These are phyloP conservation scores for Mycena amicta DNA, from an alignment of 768 basidiomycete species.

Conservation along the genomic window DNA sequence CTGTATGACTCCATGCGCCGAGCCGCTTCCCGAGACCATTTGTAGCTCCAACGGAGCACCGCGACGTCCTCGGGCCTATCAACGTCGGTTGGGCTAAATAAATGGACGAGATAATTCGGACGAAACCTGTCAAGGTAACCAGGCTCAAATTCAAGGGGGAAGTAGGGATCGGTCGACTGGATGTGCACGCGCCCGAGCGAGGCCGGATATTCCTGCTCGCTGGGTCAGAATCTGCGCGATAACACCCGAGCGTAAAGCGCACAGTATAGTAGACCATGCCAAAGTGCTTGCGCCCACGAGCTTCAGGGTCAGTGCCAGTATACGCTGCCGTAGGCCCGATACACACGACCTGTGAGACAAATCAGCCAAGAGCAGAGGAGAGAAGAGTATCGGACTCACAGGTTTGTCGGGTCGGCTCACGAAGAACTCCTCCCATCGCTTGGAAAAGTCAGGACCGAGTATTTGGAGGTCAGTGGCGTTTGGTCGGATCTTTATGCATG, in stretches of 20 bases:
- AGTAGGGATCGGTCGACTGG: slow-evolving; percentile 32
- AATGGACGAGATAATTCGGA: slow-evolving; percentile 17
- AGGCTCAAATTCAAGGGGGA: slow-evolving; percentile 34
- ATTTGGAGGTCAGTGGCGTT: slow-evolving; percentile 47
- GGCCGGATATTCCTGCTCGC: slow-evolving; percentile 37
- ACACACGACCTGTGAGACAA: slow-evolving; percentile 32
- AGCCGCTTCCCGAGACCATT: slow-evolving; percentile 40
- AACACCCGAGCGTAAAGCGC: slow-evolving; percentile 6
- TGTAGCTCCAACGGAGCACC: slow-evolving; percentile 39
- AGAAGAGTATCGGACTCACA: slow-evolving; percentile 13
- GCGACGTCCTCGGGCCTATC: slow-evolving; percentile 28
- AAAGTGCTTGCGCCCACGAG: slow-evolving; percentile 28
- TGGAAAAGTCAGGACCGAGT: slow-evolving; percentile 51
- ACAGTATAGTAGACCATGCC: slow-evolving; percentile 36
- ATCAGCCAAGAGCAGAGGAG: background rate
- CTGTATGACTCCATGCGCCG: slow-evolving; percentile 39
- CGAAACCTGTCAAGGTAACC: slow-evolving; percentile 40
- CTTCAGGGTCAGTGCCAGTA: slow-evolving; percentile 3
- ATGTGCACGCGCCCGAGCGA: slow-evolving; percentile 43
- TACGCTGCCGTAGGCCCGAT: slow-evolving; percentile 46
- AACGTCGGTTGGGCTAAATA: background rate
- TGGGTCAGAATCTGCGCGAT: background rate
- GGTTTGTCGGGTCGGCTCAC: slow-evolving; percentile 57
- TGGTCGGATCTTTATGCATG: slow-evolving; percentile 61
- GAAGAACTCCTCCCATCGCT: slow-evolving; percentile 54